Conservation (phyloP, 257 asterid species). For the Solanum megistacrolobum region DNA sequence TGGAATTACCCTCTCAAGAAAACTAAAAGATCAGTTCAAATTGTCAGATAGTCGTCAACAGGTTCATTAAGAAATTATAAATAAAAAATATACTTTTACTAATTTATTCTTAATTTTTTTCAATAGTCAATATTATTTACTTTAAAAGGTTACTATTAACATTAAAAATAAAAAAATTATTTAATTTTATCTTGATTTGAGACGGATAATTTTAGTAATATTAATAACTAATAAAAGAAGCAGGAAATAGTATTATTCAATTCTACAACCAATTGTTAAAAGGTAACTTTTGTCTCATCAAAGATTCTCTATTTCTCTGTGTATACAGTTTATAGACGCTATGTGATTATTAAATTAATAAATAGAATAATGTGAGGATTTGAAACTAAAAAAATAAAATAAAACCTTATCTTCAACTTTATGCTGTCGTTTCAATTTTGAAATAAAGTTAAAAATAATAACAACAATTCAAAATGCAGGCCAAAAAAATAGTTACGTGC, state of each 20-base stretch:
- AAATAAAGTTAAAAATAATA: not conserved
- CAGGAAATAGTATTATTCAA: not conserved
- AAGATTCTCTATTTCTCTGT: not conserved
- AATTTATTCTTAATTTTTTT: too few species aligned
- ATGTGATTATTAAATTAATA: not conserved
- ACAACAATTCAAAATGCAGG: not conserved
- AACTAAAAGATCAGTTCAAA: not conserved
- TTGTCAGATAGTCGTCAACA: not conserved
- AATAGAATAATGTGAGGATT: not conserved
- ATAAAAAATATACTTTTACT: too few species aligned
- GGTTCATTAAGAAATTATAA: too few species aligned
- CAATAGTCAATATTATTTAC: not conserved
- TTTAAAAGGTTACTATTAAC: too few species aligned
- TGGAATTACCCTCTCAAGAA: not conserved
- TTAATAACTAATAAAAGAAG: too few species aligned
- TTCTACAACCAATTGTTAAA: not conserved
- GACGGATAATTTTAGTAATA: too few species aligned
- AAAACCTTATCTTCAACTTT: not conserved
- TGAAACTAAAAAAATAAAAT: not conserved
- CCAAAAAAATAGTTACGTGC: not conserved
- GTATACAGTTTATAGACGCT: not conserved
- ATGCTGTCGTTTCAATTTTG: not conserved
- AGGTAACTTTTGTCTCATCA: not conserved
- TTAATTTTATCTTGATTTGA: not conserved
- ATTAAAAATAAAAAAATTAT: too few species aligned